Percentiles rank a stretch among this genome's conserved stretches.
phyloP scores from a whole-genome alignment of 805 yeast species.

The Saccharomycopsis vini region DNA sequence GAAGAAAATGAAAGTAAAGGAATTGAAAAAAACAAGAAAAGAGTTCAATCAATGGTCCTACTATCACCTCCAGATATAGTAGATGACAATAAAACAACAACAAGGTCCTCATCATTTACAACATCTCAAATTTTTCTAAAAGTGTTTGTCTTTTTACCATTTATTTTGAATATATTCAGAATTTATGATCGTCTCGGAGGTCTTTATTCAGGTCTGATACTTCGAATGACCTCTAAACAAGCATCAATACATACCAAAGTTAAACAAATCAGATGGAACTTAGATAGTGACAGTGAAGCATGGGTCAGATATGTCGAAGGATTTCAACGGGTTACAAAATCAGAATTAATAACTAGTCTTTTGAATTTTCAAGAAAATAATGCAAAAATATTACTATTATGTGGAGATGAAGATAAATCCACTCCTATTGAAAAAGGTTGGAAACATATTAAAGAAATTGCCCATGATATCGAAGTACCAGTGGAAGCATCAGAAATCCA shows the following conservation, averaged over 20 bases:
- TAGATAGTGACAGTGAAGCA: slow-evolving; percentile 47
- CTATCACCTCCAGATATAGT: slow-evolving; percentile 42
- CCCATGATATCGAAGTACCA: not conserved
- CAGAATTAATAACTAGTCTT: slow-evolving; percentile 37
- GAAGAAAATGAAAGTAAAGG: not conserved
- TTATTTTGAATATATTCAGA: slow-evolving; percentile 46
- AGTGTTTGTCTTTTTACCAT: slow-evolving; percentile 7
- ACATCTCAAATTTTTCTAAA: not conserved
- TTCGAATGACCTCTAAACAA: slow-evolving; percentile 36
- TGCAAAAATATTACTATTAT: slow-evolving; percentile 44
- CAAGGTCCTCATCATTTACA: not conserved
- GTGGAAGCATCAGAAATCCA: slow-evolving; percentile 28
- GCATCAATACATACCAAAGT: slow-evolving; percentile 25
- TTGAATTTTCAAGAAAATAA: slow-evolving; percentile 28
- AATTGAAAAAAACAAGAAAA: not conserved
- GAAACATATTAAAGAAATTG: slow-evolving; percentile 27
- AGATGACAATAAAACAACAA: not conserved
- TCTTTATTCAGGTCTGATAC: slow-evolving; percentile 49
- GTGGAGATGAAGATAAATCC: slow-evolving; percentile 49
- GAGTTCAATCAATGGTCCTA: slow-evolving; percentile 36
- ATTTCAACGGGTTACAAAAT: slow-evolving; percentile 33
- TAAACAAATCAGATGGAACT: slow-evolving; percentile 62
- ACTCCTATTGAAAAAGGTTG: slow-evolving; percentile 36
- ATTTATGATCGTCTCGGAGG: slow-evolving; percentile 57
- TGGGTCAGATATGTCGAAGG: slow-evolving; percentile 48